Base-by-base conservation (phyloP, 805 yeast genomes). In the Hanseniaspora opuntiae region DNA sequence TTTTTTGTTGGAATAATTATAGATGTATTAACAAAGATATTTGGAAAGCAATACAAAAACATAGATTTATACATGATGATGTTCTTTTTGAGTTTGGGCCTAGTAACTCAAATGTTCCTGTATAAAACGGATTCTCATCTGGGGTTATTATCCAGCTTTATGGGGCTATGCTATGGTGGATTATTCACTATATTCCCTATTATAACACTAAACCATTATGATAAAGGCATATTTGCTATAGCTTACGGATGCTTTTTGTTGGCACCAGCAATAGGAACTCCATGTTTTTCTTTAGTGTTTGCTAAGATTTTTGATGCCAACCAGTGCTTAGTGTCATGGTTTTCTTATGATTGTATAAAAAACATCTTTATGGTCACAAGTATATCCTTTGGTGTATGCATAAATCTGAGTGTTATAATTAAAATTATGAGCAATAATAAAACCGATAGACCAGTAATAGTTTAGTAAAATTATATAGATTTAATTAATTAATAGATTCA, bases 201-300 rank as follows among this genome's bases (percentile, higher is more conserved):
- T 0, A 73, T 88, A 14, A 78, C 88, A 16, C 82, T 95, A 1
- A 72, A 82, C 4, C 78, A 85, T 3, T 93, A 96, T 88, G 97
- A 97, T 0, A 75, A 84, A 22, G 88, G 84, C 42, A 75, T 85
- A 35, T 79, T 90, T 66, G 97, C 97, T 0, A 84, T 95, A 2
- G 84, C 90, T 1, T 90, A 96, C 86, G 97, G 97, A 2, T 71
- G 84, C 25, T 85, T 87, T 64, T 82, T 87, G 76, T 74, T 85
- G 36, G 93, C 94, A 0, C 95, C 96, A 2, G 96, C 96, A 0
- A 58, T 86, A 2, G 95, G 96, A 1, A 73, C 90, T 1, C 71
- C 84, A 4, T 56, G 77, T 2, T 84, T 76, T 60, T 89, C 95
- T 6, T 61, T 84, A 49, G 58, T 81, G 12, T 88, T 82, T 63